Percentiles rank a stretch among this genome's conserved stretches.
Conservation (phyloP, 73 alveolate genomes). For the Effrenium voratum region DNA sequence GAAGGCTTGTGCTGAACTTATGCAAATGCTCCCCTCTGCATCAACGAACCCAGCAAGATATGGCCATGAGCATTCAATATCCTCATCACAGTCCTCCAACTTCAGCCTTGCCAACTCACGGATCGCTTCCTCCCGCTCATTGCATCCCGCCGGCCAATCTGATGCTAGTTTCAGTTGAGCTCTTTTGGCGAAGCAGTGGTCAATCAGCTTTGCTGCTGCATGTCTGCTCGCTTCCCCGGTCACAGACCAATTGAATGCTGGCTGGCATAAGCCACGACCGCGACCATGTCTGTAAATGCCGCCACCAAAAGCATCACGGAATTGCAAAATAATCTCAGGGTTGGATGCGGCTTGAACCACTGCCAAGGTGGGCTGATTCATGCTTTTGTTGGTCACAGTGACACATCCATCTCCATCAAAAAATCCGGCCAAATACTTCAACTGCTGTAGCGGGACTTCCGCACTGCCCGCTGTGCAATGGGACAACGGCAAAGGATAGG, state of each 20-base stretch:
- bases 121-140: not conserved
- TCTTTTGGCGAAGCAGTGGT: not conserved
- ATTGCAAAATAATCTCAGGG: not conserved
- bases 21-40: not conserved
- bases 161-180: not conserved
- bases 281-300: not conserved
- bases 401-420: slow-evolving; percentile 5
- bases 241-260: not conserved
- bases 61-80: not conserved
- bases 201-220: not conserved
- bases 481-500: not conserved
- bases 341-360: not conserved
- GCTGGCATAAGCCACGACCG: not conserved
- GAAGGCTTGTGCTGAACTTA: too few relatives aligned
- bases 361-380: not conserved
- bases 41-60: not conserved
- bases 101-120: not conserved
- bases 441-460: not conserved
- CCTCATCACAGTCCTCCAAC: too few relatives aligned
- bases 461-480: too few relatives aligned
- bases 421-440: not conserved
- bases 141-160: not conserved
- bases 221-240: not conserved
- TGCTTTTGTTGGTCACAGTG: not conserved
- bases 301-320: not conserved